Evolutionary conservation across 2,329 filamentous ascomycete species (phyloP).

Genomic region (Aspergillus sp.): DNA sequence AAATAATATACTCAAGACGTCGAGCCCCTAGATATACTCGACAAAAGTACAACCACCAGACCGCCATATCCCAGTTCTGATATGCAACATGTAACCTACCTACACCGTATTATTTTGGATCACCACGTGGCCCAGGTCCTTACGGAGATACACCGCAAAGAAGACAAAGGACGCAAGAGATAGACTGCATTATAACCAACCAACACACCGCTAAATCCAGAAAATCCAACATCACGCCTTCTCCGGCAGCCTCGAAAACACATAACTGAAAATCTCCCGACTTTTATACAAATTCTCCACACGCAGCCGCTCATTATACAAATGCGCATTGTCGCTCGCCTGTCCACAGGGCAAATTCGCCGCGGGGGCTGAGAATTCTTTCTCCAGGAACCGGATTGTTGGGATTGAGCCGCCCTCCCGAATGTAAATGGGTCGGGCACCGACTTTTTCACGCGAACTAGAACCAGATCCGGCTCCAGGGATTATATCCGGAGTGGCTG

Average conservation of each 20-base stretch:
- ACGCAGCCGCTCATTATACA: conserved; percentile 92
- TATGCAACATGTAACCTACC: too few species aligned
- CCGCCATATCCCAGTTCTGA: too few species aligned
- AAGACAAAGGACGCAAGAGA: background rate
- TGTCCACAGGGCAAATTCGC: conserved; percentile 93
- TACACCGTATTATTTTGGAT: too few species aligned
- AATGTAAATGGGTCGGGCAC: conserved; percentile 73
- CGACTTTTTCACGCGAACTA: background rate
- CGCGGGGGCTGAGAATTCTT: conserved; percentile 86
- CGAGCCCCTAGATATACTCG: too few species aligned
- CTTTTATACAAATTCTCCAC: conserved; percentile 87
- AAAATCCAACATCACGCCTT: conserved; percentile 13
- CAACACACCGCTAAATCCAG: background rate
- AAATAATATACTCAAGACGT: too few species aligned
- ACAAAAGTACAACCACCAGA: too few species aligned
- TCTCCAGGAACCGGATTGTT: conserved; percentile 89
- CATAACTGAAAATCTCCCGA: conserved; percentile 82
- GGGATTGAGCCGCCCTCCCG: conserved; percentile 94
- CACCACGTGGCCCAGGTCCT: too few species aligned
- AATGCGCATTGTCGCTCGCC: conserved; percentile 87
- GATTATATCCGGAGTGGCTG: too few species aligned
- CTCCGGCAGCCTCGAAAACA: conserved; percentile 68
- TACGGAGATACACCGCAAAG: background rate
- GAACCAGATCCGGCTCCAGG: too few species aligned
- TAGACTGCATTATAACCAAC: background rate